These are phyloP conservation scores for Mychonastes homosphaera DNA, from an alignment of 139 green algal genomes.

Conservation along the genomic window DNA sequence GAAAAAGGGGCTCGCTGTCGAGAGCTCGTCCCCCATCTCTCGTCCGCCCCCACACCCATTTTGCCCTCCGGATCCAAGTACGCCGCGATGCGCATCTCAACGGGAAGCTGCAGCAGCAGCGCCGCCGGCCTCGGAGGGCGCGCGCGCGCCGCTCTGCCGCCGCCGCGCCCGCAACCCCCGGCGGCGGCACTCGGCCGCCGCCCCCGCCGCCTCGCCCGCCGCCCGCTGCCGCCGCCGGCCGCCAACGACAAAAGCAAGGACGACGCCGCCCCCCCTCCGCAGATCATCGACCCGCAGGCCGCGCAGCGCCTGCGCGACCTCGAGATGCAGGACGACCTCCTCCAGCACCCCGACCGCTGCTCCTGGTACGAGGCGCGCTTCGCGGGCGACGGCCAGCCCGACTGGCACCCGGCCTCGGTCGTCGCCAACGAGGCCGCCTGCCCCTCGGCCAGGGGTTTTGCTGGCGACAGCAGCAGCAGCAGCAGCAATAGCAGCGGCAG, in stretches of 20 bases:
- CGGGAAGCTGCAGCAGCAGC: too few relatives aligned
- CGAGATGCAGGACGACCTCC: constrained; percentile 32
- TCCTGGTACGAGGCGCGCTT: constrained; percentile 60
- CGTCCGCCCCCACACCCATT: too few relatives aligned
- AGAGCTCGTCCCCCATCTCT: too few relatives aligned
- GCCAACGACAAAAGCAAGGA: neutral
- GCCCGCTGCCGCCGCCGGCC: neutral
- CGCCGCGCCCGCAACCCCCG: too few relatives aligned
- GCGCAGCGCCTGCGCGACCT: neutral
- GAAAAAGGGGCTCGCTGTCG: too few relatives aligned
- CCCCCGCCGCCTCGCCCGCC: neutral
- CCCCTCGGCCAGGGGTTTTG: neutral
- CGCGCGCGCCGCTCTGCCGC: too few relatives aligned
- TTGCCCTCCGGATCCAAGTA: too few relatives aligned
- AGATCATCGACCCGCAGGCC: neutral
- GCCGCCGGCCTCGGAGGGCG: too few relatives aligned
- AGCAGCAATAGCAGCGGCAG: neutral
- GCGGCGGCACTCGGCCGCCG: neutral
- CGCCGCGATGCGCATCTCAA: too few relatives aligned
- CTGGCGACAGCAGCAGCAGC: too few relatives aligned
- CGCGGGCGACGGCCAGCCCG: constrained; percentile 53
- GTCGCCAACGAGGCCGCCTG: constrained; percentile 10
- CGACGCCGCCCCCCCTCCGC: too few relatives aligned
- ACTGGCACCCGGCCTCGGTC: constrained; percentile 58
- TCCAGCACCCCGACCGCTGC: constrained; percentile 37